A percentile compares a stretch with the other conserved stretches of the same genome.
These are phyloP conservation scores for Cryptosporidium sp. DNA, from an alignment of 169 alveolate genomes.

Conservation along the genomic window DNA sequence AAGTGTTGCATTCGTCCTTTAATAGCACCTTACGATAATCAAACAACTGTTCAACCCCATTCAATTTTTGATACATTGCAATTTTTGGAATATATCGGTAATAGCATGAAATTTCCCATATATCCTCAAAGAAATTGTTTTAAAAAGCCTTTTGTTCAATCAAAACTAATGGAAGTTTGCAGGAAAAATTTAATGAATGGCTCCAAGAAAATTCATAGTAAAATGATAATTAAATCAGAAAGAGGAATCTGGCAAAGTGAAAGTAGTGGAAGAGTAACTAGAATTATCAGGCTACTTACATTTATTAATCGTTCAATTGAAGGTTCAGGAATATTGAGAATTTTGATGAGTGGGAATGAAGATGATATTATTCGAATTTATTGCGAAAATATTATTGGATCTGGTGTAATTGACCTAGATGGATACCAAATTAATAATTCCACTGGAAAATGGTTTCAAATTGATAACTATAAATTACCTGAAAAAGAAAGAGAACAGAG, in stretches of 20 bases:
- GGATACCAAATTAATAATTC: background rate
- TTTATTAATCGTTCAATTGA: constrained; percentile 50
- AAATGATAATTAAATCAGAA: constrained; percentile 46
- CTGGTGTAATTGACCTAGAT: constrained; percentile 25
- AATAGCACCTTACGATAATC: constrained; percentile 49
- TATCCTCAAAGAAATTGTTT: constrained; percentile 65
- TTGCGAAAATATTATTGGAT: constrained; percentile 43
- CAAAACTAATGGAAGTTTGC: constrained; percentile 42
- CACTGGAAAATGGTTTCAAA: constrained; percentile 50
- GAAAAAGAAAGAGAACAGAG: constrained; percentile 4
- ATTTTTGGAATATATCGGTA: constrained; percentile 50
- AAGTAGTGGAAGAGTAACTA: constrained; percentile 71
- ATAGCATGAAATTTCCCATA: constrained; percentile 68
- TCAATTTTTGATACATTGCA: constrained; percentile 70
- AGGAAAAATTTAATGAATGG: constrained; percentile 22
- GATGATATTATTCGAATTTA: constrained; percentile 54
- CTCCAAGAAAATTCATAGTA: background rate
- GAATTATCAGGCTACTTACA: constrained; percentile 44
- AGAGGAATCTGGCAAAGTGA: constrained; percentile 69
- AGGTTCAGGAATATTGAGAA: constrained; percentile 66
- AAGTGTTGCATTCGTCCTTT: constrained; percentile 65
- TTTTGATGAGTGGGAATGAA: constrained; percentile 66
- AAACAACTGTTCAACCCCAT: constrained; percentile 59
- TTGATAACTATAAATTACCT: constrained; percentile 32
- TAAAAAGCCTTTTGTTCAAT: constrained; percentile 51